phyloP scores from a whole-genome alignment of 257 asterid species.

The Misopates orontium region DNA sequence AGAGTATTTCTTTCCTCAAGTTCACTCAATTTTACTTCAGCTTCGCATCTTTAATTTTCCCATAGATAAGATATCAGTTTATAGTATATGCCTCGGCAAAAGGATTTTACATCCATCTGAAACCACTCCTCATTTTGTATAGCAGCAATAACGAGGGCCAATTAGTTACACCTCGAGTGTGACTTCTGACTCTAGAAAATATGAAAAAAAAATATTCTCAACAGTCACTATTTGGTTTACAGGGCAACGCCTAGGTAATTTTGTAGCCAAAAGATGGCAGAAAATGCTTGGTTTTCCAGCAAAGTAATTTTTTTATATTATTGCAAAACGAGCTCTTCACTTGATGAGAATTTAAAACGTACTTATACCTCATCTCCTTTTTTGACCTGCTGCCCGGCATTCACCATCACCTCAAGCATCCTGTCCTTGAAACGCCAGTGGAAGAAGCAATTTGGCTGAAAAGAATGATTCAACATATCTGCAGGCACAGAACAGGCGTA shows the following conservation, averaged over 20 bases:
- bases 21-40: neutral
- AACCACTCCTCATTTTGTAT: no score
- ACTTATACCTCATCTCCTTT: constrained; percentile 88
- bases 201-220: no score
- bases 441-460: constrained; percentile 89
- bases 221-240: no score
- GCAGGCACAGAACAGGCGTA: constrained; percentile 32
- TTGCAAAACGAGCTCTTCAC: constrained; percentile 3
- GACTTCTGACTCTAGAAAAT: no score
- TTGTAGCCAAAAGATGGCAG: neutral
- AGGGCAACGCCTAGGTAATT: neutral
- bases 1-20: neutral
- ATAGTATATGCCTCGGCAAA: neutral
- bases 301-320: constrained; percentile 11
- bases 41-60: constrained; percentile 7
- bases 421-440: constrained; percentile 99
- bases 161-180: no score
- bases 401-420: constrained; percentile 98
- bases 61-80: constrained; percentile 6
- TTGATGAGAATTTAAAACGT: constrained; percentile 16
- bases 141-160: no score
- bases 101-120: neutral
- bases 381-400: constrained; percentile 84
- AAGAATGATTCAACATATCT: constrained; percentile 98
- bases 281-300: constrained; percentile 18